Evolutionary conservation across 768 basidiomycete species (phyloP), one percentile per base, ranked within the genome.

Genomic region (Aureoboletus auriporus): DNA sequence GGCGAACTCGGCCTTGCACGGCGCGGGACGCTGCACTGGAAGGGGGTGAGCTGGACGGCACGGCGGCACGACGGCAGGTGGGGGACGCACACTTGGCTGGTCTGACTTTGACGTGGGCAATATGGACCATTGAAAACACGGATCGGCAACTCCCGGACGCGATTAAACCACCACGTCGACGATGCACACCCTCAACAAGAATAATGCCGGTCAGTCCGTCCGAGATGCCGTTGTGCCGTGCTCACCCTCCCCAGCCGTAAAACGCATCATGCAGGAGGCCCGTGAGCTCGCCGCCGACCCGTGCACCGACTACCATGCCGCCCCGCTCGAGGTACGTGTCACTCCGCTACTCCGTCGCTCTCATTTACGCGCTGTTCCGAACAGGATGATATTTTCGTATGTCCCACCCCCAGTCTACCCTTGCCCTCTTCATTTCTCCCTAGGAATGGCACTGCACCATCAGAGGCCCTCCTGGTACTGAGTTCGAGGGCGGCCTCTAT

Each of bases 361-460:
- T 12, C 8, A 23, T 14, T 13, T 42, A 36, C 41, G 33, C 37
- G 38, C 51, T 62, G 30, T 16, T 29, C 44, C 42, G 34, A 42
- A 30, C 58, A 90, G 86, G 87, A 92, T 57, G 89, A 93, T 65
- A 91, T 93, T 54, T 93, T 93, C 61, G 91, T 90, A 66, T 65
- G 87, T 51, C 34, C 13, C 39, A 35, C 36, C 29, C 31, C 13
- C 31, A 10, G 10, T 33, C 10, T 33, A 9, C 30, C 42, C 46
- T 5, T 56, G 51, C 57, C 45, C 54, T 55, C 54, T 62, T 63
- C 16, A 54, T 56, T 39, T 50, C 36, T 29, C 44, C 43, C 17
- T 10, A 85, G 74, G 81, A 94, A 75, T 98, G 95, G 95, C 94
- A 97, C 63, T 96, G 93, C 63, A 97, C 95, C n/a, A 76, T 98